Base-by-base conservation (phyloP, 148 eudicot species). In the Polygonum aviculare region DNA sequence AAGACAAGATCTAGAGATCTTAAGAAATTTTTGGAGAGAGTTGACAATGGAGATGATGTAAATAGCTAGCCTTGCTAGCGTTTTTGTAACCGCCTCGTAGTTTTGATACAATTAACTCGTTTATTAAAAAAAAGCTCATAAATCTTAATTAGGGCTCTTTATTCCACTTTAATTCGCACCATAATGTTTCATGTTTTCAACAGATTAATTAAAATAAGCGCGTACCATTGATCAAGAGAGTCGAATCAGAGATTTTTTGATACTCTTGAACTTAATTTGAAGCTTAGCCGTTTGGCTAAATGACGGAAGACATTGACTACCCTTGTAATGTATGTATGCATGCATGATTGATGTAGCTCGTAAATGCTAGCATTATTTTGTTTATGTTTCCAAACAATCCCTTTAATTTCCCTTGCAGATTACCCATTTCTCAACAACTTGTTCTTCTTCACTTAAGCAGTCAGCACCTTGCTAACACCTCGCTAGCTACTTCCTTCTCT, bases 341-440 rank as follows among this genome's bases (percentile, higher is more conserved):
- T 51, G 21, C 0, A 51, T 51, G 18, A 51, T 51, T 51, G 55
- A 51, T 51, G 3, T 51, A 51, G 9, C 26, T 57, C 7, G 33
- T 57, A 21, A 21, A 57, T 57, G 36, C 41, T 15, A n/a, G n/a
- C n/a, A 5, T 65, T 15, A 65, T 12, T 1, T 65, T 65, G 71
- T 33, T 9, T 9, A 9, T 35, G 44, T 35, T 63, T 63, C 14
- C 40, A 35, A 63, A 63, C 70, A 63, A 63, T 63, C 0, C 72
- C 31, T n/a, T 14, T 36, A 67, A 38, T 35, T 67, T 67, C 72
- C 41, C 8, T 5, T 35, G 72, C 72, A 67, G 72, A 67, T 67
- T 14, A 67, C 41, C 72, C 72, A 67, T 67, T 22, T 5, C 72
- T 67, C 19, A 67, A 44, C 72, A 67, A 67, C 72, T 67, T 33